A percentile compares a stretch with the other conserved stretches of the same genome.
These are phyloP conservation scores for Lizonia empirigonia DNA, from an alignment of 2,329 filamentous ascomycete species.

Conservation along the genomic window DNA sequence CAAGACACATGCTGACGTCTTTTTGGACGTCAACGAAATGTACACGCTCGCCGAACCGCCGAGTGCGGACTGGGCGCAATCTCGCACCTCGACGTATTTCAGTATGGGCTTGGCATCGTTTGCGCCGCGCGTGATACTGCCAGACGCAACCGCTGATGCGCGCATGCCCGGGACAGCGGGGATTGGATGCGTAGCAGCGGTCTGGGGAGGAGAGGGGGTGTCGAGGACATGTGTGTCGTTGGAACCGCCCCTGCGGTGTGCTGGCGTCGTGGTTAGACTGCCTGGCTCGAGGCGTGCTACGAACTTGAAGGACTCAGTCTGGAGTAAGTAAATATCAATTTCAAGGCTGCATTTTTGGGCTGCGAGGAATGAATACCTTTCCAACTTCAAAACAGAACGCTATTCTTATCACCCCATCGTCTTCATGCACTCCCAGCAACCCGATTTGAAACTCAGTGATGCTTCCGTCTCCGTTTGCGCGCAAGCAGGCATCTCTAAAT, in stretches of 20 bases:
- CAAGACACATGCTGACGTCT: background rate
- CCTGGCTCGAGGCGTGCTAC: no score
- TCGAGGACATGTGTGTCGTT: background rate
- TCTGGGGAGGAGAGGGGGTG: background rate
- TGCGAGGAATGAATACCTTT: no score
- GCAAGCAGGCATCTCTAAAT: background rate
- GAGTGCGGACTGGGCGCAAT: background rate
- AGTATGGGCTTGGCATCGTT: background rate
- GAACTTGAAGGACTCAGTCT: no score
- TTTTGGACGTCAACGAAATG: background rate
- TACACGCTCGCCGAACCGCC: background rate
- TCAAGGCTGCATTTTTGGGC: no score
- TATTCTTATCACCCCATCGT: background rate
- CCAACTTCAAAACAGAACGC: no score
- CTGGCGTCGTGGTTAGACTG: no score
- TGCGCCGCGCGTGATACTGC: background rate
- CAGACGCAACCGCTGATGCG: background rate
- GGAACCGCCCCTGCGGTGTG: no score
- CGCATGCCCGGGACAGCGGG: background rate
- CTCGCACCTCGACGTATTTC: background rate
- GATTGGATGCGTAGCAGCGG: background rate
- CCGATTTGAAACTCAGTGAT: rapidly evolving
- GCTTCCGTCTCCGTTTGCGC: background rate
- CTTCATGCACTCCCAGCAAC: background rate
- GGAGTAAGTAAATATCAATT: no score